Evolutionary conservation across 1,139 yeast genomes (phyloP).

Genomic region (Spencermartinsiella ligniputridi): DNA sequence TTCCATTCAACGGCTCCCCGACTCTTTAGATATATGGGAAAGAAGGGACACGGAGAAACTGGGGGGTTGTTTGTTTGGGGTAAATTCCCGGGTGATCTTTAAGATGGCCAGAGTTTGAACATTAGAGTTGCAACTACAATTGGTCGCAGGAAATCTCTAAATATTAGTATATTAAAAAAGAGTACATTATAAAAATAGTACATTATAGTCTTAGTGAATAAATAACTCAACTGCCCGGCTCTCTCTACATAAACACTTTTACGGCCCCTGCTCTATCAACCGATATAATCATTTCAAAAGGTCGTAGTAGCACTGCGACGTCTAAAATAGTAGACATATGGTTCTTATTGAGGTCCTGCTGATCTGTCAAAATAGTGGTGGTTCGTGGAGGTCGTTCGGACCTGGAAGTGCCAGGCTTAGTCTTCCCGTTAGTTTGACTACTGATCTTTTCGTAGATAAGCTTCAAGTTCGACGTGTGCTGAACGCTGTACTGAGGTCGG

Average conservation of each 20-base stretch:
- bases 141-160: too few species aligned
- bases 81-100: too few species aligned
- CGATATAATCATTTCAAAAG: constrained; percentile 58
- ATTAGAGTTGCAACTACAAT: too few species aligned
- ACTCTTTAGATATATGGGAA: too few species aligned
- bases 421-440: constrained; percentile 11
- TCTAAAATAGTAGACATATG: constrained; percentile 52
- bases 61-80: too few species aligned
- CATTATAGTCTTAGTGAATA: too few species aligned
- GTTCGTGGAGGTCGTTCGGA: constrained; percentile 29
- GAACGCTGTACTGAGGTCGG: constrained; percentile 32
- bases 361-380: constrained; percentile 36
- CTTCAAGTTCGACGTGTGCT: constrained; percentile 35
- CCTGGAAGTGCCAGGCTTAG: constrained; percentile 13
- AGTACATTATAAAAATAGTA: too few species aligned
- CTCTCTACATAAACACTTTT: constrained; percentile 50
- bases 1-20: too few species aligned
- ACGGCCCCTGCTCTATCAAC: constrained; percentile 62
- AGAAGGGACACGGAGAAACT: too few species aligned
- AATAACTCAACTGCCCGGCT: too few species aligned
- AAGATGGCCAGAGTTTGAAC: too few species aligned
- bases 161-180: too few species aligned
- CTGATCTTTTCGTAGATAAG: constrained; percentile 21
- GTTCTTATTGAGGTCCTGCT: constrained; percentile 35
- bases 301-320: constrained; percentile 44